phyloP scores from a whole-genome alignment of 2,329 filamentous ascomycete genomes.

The Colletotrichum horii region DNA sequence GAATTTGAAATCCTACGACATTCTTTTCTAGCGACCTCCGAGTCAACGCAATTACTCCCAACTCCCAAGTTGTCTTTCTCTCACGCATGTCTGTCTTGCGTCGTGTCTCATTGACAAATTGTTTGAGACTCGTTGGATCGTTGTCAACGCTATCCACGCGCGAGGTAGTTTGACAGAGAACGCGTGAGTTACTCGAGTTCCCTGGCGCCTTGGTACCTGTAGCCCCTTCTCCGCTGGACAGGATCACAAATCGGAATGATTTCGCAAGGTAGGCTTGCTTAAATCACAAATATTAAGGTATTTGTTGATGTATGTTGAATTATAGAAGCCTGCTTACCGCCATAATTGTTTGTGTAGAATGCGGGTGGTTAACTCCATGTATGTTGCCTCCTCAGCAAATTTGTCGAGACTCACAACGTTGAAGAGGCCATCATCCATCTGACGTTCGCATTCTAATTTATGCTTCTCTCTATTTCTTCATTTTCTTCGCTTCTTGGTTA shows the following conservation, averaged over 20 bases:
- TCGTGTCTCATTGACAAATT: neutral
- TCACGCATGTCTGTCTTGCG: neutral
- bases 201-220: neutral
- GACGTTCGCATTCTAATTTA: too few species aligned
- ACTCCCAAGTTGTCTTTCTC: neutral
- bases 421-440: rapidly evolving
- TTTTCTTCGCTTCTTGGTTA: neutral
- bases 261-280: neutral
- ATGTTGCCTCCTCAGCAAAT: neutral
- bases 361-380: too few species aligned
- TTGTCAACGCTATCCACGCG: too few species aligned
- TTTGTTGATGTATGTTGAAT: too few species aligned
- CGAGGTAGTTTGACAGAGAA: too few species aligned
- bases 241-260: rapidly evolving
- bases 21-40: neutral
- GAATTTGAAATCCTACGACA: neutral
- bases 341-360: too few species aligned
- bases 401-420: rapidly evolving
- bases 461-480: neutral
- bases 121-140: too few species aligned
- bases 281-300: neutral
- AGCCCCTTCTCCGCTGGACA: neutral
- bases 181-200: neutral
- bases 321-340: too few species aligned
- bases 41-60: neutral